These are phyloP conservation scores for Evansstolkia leycettana DNA, from an alignment of 495 filamentous ascomycete genomes.

Conservation along the genomic window DNA sequence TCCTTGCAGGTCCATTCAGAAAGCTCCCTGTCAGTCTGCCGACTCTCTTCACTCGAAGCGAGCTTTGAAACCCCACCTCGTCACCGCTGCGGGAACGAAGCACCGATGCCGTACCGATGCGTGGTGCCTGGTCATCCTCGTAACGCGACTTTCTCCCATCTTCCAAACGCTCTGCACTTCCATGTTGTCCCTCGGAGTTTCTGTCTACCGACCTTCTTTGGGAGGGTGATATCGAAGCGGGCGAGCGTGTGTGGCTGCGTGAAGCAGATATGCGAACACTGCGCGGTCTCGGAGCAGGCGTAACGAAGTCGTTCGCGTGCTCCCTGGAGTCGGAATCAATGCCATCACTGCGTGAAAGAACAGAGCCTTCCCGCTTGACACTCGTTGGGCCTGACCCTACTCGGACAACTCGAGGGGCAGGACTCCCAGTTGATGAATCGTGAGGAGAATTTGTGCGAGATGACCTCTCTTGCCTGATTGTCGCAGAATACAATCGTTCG, in stretches of 20 bases:
- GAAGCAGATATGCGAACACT: slow-evolving; percentile 47
- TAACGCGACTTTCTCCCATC: slow-evolving; percentile 30
- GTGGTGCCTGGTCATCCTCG: slow-evolving; percentile 33
- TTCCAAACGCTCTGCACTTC: slow-evolving; percentile 29
- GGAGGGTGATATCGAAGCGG: slow-evolving; percentile 29
- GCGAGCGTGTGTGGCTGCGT: slow-evolving; percentile 24
- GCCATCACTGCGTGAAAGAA: slow-evolving; percentile 19
- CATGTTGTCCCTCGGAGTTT: slow-evolving; percentile 22
- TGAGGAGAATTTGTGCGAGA: slow-evolving; percentile 29
- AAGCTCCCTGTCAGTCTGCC: slow-evolving; percentile 61
- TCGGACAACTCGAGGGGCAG: slow-evolving; percentile 44
- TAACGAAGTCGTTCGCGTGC: slow-evolving; percentile 43
- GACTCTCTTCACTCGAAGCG: slow-evolving; percentile 60
- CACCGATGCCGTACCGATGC: slow-evolving; percentile 37
- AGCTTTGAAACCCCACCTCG: slow-evolving; percentile 49
- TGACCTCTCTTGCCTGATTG: slow-evolving; percentile 22
- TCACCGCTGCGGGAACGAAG: slow-evolving; percentile 37
- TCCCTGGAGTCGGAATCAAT: slow-evolving; percentile 16
- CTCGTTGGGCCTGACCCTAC: slow-evolving; percentile 13
- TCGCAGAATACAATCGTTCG: slow-evolving; percentile 9
- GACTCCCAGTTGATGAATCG: slow-evolving; percentile 30
- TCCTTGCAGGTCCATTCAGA: slow-evolving; percentile 59
- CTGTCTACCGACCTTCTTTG: slow-evolving; percentile 23
- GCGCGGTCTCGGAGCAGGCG: slow-evolving; percentile 50
- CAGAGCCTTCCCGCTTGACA: slow-evolving; percentile 9